phyloP scores from a whole-genome alignment of 2,329 filamentous ascomycete species.

The Berkeleyomyces rouxiae region DNA sequence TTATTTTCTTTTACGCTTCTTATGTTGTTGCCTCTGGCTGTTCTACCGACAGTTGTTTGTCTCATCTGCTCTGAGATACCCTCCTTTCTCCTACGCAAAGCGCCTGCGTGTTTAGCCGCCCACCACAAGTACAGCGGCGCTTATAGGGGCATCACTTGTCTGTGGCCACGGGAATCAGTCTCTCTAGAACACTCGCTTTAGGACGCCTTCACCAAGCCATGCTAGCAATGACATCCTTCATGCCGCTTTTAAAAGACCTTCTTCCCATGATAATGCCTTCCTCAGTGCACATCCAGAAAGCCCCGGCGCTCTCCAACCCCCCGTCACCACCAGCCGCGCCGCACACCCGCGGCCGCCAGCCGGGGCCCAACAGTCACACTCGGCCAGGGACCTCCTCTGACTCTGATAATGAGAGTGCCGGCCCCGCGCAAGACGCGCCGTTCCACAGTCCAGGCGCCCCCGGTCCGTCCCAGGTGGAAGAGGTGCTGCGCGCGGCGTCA shows the following conservation, averaged over 20 bases:
- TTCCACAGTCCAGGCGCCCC: neutral
- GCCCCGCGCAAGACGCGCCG: neutral
- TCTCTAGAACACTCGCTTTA: neutral
- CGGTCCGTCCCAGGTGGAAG: neutral
- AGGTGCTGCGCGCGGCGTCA: neutral
- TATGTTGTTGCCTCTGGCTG: neutral
- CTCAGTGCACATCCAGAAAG: slow-evolving; percentile 36
- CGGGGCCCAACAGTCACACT: neutral
- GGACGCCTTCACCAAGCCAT: neutral
- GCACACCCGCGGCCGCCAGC: slow-evolving; percentile 3
- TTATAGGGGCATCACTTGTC: neutral
- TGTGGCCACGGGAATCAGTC: neutral
- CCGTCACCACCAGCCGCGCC: slow-evolving; percentile 25
- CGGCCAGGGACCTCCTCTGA: neutral
- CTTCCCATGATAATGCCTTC: slow-evolving; percentile 42
- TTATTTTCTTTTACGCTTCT: neutral
- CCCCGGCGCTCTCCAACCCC: slow-evolving; percentile 17
- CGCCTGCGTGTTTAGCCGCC: neutral
- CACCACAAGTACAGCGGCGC: neutral
- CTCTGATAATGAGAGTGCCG: neutral
- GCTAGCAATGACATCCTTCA: slow-evolving; percentile 39
- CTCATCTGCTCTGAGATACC: neutral
- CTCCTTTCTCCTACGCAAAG: neutral
- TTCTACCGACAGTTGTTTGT: neutral
- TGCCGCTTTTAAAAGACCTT: slow-evolving; percentile 40